A percentile compares a stretch with the other conserved stretches of the same genome.
Evolutionary conservation across 306 rosid species (phyloP).

Genomic region (Mucuna pruriens): DNA sequence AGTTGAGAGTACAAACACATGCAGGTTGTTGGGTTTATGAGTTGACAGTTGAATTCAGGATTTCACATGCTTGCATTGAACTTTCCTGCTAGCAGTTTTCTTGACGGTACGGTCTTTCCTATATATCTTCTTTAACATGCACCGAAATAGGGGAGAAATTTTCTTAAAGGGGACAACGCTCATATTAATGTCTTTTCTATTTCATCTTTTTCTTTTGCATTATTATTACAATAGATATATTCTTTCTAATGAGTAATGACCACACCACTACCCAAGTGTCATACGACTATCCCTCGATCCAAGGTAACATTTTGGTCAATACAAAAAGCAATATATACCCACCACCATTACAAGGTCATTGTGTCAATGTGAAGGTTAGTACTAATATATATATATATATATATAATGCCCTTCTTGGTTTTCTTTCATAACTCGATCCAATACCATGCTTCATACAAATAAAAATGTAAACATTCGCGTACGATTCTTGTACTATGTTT

Average conservation of each 20-base stretch:
- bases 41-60: conserved; percentile 32
- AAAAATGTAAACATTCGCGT: neutral
- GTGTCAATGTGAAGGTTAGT: neutral
- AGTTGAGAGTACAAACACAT: conserved; percentile 24
- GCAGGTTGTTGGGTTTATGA: conserved; percentile 25
- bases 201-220: neutral
- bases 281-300: neutral
- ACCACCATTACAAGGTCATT: no score
- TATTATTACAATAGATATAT: neutral
- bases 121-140: neutral
- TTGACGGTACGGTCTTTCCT: conserved; percentile 28
- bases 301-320: neutral
- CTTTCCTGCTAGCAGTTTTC: neutral
- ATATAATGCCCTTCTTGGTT: neutral
- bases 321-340: neutral
- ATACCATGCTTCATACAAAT: neutral
- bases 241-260: neutral
- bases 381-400: neutral
- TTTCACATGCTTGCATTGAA: conserved; percentile 39
- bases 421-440: neutral
- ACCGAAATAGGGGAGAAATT: conserved; percentile 3
- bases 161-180: neutral
- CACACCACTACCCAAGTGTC: neutral
- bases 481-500: neutral
- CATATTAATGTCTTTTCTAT: neutral